Base-by-base conservation (phyloP, 805 yeast species). In the Monosporozyma yasuniensis region DNA sequence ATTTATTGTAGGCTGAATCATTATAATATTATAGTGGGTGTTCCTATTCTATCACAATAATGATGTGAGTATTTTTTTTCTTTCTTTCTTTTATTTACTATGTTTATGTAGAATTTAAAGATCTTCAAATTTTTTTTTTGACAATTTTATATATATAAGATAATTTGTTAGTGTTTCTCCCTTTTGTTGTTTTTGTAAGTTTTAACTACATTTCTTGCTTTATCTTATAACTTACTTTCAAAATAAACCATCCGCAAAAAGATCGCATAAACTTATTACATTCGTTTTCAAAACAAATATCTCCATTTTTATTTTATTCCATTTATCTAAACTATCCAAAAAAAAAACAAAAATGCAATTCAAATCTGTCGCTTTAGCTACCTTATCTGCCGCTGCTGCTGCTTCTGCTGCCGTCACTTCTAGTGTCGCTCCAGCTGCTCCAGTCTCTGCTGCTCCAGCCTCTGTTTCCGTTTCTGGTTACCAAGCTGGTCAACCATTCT, bases 401-500 rank as follows among this genome's bases (percentile, higher is more conserved):
- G 44, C 56, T 19, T 19, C 42, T 38, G 42, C 42, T 19, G 25
- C 27, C 8, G 27, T 25, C 27, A 54, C 59, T 42, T 49, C 61
- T 38, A 53, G 57, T 41, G 45, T 55, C 27, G 85, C 56, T 22
- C 35, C 58, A 21, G 45, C 52, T 16, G 44, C n/a, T n/a, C n/a
- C n/a, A n/a, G n/a, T n/a, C 56, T 21, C 27, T 23, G 28, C 43
- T 39, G 16, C 16, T 30, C n/a, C n/a, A n/a, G n/a, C 54, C 32
- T 38, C 59, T 25, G 34, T 53, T 21, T 47, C 57, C 18, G 60
- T 56, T 32, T 57, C 53, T 18, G 57, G 53, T 37, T 50, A 53
- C 47, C 47, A 54, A 28, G 54, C 61, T 23, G 54, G 54, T 47
- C 49, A 52, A 5, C 50, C 81, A 56, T 84, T 84, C 84, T 67